phyloP scores from a whole-genome alignment of 768 basidiomycete species.

The Auricularia auricula-judae region DNA sequence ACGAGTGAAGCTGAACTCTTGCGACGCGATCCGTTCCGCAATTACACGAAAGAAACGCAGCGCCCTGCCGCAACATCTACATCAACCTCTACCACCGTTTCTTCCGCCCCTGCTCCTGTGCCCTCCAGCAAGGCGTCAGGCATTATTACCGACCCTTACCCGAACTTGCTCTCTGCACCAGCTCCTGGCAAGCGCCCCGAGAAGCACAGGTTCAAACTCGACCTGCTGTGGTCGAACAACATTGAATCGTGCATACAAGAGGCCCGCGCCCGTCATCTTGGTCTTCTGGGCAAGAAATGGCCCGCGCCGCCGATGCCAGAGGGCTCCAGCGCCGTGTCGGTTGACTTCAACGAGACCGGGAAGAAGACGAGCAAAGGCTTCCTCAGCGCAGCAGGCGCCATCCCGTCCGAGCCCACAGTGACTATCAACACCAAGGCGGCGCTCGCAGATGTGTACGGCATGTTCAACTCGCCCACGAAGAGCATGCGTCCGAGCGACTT shows the following conservation, averaged over 20 bases:
- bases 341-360: slow-evolving; percentile 54
- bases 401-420: slow-evolving; percentile 60
- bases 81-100: slow-evolving; percentile 13
- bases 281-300: slow-evolving; percentile 80
- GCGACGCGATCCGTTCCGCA: slow-evolving; percentile 71
- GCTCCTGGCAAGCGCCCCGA: slow-evolving; percentile 61
- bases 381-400: slow-evolving; percentile 21
- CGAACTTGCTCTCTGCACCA: slow-evolving; percentile 61
- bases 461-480: slow-evolving; percentile 56
- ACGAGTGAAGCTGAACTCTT: slow-evolving; percentile 62
- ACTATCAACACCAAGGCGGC: slow-evolving; percentile 98
- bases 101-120: slow-evolving; percentile 8
- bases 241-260: slow-evolving; percentile 81
- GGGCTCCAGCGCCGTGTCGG: slow-evolving; percentile 9
- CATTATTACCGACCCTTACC: slow-evolving; percentile 37
- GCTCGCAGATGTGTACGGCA: slow-evolving; percentile 84
- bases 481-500: slow-evolving; percentile 12
- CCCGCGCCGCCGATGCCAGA: slow-evolving; percentile 37
- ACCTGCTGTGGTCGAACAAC: slow-evolving; percentile 53
- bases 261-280: slow-evolving; percentile 70
- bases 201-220: slow-evolving; percentile 56
- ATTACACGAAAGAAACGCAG: slow-evolving; percentile 31
- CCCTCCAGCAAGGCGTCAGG: neutral
- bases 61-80: neutral
- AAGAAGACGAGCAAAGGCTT: slow-evolving; percentile 30